Evolutionary conservation across 805 yeast genomes (phyloP), one percentile per base, ranked within the genome.

Genomic region (Ogataea nakhonphanomensis): DNA sequence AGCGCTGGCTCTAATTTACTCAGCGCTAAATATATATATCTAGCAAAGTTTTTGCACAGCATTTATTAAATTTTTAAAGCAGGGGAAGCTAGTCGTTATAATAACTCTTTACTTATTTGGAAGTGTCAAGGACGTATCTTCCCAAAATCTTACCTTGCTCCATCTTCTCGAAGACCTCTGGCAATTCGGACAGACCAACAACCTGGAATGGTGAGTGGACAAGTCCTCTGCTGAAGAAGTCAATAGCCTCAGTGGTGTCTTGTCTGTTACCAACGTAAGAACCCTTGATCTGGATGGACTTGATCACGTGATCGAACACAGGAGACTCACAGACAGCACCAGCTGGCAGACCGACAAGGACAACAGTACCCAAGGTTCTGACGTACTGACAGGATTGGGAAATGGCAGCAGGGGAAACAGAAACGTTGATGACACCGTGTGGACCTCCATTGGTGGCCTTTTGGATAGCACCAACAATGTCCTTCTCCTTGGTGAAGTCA

Each of bases 201-300:
- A 88, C 61, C 70, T 77, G 76, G 69, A 84, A 79, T 54, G 66
- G 85, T 39, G 84, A 74, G 48, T 71, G 65, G 55, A 81, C 79
- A 53, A 76, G 66, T 41, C 88, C 88, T 64, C 86, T 72, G 44
- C 71, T 46, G 59, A 79, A 81, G 73, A 81, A 81, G 54, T 81
- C 86, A 43, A 81, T 59, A 34, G 88, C 88, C 65, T 81, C 89
- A 49, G 81, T 75, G 50, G 91, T 77, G 67, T 87, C 95, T 50
- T 84, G 83, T 69, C 95, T 81, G 78, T 84, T 84, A 56, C 95
- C 95, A 48, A 86, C 95, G 61, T 84, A 84, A 38, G 95, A 84
- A 54, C 93, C 95, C 63, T 72, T 78, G 60, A 86, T 81, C 58
- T 71, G 70, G 62, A 83, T 70, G 44, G 86, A 77, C 67, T 76